These are phyloP conservation scores for Mycena polygramma DNA, from an alignment of 768 basidiomycete species.

Conservation along the genomic window DNA sequence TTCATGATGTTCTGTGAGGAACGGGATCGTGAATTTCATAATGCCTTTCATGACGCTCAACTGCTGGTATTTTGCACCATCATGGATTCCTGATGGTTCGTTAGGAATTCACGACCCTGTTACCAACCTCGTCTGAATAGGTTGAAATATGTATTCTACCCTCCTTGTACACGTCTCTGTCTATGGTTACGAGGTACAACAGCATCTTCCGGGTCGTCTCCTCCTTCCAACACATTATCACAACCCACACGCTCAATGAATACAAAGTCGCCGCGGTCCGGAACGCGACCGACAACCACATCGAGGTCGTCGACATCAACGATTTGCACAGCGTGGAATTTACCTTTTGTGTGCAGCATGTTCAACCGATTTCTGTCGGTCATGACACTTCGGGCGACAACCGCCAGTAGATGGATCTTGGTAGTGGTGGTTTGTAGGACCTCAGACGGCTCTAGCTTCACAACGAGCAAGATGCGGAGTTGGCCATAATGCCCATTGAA, in stretches of 20 bases:
- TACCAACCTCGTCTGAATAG: not conserved
- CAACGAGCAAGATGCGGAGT: not conserved
- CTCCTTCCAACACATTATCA: not conserved
- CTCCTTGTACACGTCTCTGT: not conserved
- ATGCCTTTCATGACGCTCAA: constrained; percentile 3
- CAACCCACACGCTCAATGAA: constrained; percentile 18
- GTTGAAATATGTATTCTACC: constrained; percentile 2
- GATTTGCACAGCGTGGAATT: constrained; percentile 10
- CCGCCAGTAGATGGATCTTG: constrained; percentile 16
- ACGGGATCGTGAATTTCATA: not conserved
- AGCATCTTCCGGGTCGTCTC: constrained; percentile 17
- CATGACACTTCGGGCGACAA: constrained; percentile 7
- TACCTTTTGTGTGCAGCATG: constrained; percentile 23
- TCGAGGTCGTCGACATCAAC: constrained; percentile 14
- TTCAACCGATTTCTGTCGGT: constrained; percentile 19
- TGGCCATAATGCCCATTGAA: constrained; percentile 11
- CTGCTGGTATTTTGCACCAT: not conserved
- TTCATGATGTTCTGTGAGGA: constrained; percentile 11
- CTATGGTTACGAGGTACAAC: constrained; percentile 12
- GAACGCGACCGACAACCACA: constrained; percentile 10
- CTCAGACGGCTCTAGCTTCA: constrained; percentile 4
- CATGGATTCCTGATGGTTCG: constrained; percentile 12
- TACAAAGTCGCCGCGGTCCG: constrained; percentile 14
- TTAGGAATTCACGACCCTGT: not conserved
- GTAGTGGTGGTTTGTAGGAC: not conserved